A percentile compares a stretch with the other conserved stretches of the same genome.
These are phyloP conservation scores for Mycena vitilis DNA, from an alignment of 768 basidiomycete species.

Conservation along the genomic window DNA sequence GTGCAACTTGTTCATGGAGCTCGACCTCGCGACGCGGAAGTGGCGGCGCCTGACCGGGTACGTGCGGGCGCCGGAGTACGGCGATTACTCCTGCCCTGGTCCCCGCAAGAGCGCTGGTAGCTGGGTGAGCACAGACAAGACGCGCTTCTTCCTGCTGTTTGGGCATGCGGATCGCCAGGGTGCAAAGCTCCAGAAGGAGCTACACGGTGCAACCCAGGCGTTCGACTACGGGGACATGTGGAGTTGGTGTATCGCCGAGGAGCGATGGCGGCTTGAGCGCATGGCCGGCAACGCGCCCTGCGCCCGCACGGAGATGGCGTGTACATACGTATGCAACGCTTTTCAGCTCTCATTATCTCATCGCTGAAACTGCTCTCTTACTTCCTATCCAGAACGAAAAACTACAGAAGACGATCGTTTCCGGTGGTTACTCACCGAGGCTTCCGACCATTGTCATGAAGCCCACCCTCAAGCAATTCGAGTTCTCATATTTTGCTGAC, in stretches of 20 bases:
- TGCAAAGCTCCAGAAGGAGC: neutral
- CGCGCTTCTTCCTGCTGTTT: neutral
- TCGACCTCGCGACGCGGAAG: slow-evolving; percentile 34
- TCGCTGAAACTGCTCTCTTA: neutral
- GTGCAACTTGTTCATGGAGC: slow-evolving; percentile 51
- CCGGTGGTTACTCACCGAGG: neutral
- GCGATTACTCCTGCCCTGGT: slow-evolving; percentile 11
- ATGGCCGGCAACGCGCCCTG: slow-evolving; percentile 48
- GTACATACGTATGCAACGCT: slow-evolving; percentile 42
- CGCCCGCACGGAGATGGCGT: slow-evolving; percentile 48
- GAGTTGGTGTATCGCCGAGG: slow-evolving; percentile 47
- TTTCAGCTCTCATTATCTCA: neutral
- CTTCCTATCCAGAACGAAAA: slow-evolving; percentile 42
- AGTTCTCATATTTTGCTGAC: slow-evolving; percentile 1
- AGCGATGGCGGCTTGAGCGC: slow-evolving; percentile 48
- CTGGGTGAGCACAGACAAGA: neutral
- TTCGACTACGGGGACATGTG: slow-evolving; percentile 48
- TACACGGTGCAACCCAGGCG: neutral
- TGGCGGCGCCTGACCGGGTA: slow-evolving; percentile 45
- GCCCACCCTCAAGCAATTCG: neutral
- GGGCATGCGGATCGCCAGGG: neutral
- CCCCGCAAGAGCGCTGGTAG: neutral
- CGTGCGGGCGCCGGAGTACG: slow-evolving; percentile 35
- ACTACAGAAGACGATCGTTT: neutral
- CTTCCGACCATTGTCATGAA: neutral